phyloP scores from a whole-genome alignment of 225 moss, liverwort and hornwort genomes.

The Climacium dendroides region DNA sequence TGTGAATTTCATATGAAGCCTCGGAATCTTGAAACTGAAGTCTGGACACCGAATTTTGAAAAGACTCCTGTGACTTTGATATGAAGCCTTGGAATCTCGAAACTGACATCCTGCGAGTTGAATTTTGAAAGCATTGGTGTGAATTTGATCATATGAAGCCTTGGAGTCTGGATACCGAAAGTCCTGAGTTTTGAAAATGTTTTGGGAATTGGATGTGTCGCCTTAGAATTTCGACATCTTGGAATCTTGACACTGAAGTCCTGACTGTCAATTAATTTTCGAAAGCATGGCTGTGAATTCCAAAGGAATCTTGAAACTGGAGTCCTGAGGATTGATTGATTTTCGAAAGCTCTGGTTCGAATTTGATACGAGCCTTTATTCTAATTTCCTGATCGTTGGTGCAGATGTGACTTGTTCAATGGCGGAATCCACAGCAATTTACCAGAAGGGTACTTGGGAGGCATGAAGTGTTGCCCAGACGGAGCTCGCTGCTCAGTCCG shows the following conservation, averaged over 20 bases:
- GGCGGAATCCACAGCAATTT: neutral
- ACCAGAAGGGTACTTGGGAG: conserved; percentile 14
- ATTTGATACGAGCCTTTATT: neutral
- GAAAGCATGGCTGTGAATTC: neutral
- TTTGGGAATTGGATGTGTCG: neutral
- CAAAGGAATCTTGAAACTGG: neutral
- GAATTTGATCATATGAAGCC: neutral
- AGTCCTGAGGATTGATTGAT: neutral
- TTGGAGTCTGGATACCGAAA: neutral
- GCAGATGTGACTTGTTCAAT: conserved; percentile 18
- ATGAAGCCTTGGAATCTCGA: neutral
- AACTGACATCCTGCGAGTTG: neutral
- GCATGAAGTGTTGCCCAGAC: conserved; percentile 15
- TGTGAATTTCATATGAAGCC: neutral
- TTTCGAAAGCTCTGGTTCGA: neutral
- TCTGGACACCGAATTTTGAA: neutral
- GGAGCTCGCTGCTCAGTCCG: conserved; percentile 10
- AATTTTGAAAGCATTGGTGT: neutral
- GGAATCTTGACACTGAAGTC: neutral
- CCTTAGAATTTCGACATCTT: neutral
- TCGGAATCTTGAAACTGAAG: neutral
- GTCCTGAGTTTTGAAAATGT: neutral
- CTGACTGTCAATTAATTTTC: neutral
- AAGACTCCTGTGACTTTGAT: rapidly evolving
- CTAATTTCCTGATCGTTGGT: neutral